A percentile compares a stretch with the other conserved stretches of the same genome.
Evolutionary conservation across 73 alveolate species (phyloP).

Genomic region (Paramecium biaurelia): DNA sequence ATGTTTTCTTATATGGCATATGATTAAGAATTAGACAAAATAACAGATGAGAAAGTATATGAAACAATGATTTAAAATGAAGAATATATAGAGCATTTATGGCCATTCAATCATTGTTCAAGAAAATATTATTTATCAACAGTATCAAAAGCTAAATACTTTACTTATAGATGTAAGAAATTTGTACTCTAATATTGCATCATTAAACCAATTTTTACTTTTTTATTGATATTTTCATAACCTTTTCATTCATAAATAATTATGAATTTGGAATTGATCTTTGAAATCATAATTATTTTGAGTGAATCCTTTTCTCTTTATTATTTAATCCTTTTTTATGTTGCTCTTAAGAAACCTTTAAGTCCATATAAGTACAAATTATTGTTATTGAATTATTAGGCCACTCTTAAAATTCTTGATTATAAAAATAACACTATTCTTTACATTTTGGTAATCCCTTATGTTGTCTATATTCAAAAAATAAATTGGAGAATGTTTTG

Average conservation of each 20-base stretch:
- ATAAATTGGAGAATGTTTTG: conserved; percentile 25
- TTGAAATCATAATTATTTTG: conserved; percentile 22
- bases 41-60: conserved; percentile 62
- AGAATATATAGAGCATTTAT: conserved; percentile 48
- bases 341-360: conserved; percentile 61
- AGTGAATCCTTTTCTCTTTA: conserved; percentile 59
- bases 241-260: neutral
- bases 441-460: conserved; percentile 58
- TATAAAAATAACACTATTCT: conserved; percentile 51
- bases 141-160: conserved; percentile 58
- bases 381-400: neutral
- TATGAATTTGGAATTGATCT: neutral
- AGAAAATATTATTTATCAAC: conserved; percentile 25
- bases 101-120: conserved; percentile 61
- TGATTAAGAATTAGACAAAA: conserved; percentile 22
- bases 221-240: neutral
- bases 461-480: conserved; percentile 30
- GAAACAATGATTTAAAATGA: conserved; percentile 54
- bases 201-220: conserved; percentile 45
- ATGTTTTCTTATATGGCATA: conserved; percentile 64
- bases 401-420: conserved; percentile 56
- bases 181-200: conserved; percentile 56
- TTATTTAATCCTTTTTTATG: conserved; percentile 54
- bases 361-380: conserved; percentile 8
- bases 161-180: conserved; percentile 61